Percentiles rank a stretch among this genome's conserved stretches.
Conservation (phyloP, 2,329 filamentous ascomycete species). For the Aspergillus ochraceus region DNA sequence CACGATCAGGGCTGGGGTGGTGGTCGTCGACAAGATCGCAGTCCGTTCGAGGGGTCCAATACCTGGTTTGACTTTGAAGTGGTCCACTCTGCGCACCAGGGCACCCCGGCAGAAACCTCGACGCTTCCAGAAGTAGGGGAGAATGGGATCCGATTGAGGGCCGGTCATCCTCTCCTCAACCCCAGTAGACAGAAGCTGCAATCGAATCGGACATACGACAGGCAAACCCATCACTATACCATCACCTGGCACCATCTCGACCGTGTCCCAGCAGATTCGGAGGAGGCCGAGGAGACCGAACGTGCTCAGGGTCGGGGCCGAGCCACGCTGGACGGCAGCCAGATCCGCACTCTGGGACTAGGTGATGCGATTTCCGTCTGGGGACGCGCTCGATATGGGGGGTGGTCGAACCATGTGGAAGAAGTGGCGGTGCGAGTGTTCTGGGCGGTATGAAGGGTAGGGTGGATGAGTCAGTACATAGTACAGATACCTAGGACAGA, state of each 20-base stretch:
- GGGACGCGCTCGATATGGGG: conserved; percentile 38
- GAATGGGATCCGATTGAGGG: conserved; percentile 16
- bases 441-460: conserved; percentile 27
- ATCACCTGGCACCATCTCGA: conserved; percentile 41
- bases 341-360: conserved; percentile 34
- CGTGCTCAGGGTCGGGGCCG: conserved; percentile 32
- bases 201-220: conserved; percentile 26
- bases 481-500: too few relatives aligned
- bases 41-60: conserved; percentile 33
- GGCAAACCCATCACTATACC: conserved; percentile 21
- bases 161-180: conserved; percentile 28
- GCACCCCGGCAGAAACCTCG: conserved; percentile 18
- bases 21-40: conserved; percentile 9
- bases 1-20: conserved; percentile 39
- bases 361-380: conserved; percentile 41
- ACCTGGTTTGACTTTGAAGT: conserved; percentile 43
- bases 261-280: conserved; percentile 28
- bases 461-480: neutral
- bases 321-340: conserved; percentile 35
- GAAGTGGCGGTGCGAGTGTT: conserved; percentile 33
- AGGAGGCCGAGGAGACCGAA: conserved; percentile 33
- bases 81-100: conserved; percentile 25
- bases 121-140: neutral
- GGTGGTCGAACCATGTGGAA: conserved; percentile 38
- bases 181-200: conserved; percentile 33